Evolutionary conservation across 2,329 filamentous ascomycete genomes (phyloP).

Genomic region (Ceratocystiopsis sp.): DNA sequence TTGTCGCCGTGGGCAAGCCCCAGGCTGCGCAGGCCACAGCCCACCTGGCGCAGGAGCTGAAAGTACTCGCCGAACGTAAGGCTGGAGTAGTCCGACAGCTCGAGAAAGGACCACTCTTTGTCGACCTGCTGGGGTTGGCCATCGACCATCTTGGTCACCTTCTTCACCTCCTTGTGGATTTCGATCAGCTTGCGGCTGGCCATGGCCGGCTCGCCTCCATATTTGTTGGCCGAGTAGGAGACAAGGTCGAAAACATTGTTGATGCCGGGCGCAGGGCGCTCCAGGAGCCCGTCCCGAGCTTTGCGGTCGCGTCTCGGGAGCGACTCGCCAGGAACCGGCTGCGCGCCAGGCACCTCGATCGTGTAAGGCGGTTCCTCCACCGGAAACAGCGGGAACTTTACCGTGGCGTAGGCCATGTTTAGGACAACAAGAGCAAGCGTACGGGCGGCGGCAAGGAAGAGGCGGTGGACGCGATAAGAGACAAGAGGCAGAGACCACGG

Average conservation of each 20-base stretch:
- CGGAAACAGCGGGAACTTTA: conserved; percentile 35
- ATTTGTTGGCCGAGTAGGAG: conserved; percentile 45
- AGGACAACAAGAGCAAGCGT: not conserved
- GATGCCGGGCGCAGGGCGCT: conserved; percentile 50
- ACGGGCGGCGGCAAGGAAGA: not conserved
- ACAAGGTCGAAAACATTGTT: conserved; percentile 68
- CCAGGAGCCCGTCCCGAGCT: conserved; percentile 52
- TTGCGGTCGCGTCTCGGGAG: conserved; percentile 60
- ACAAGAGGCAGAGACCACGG: not conserved
- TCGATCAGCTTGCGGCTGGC: conserved; percentile 59
- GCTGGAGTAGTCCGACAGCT: conserved; percentile 63
- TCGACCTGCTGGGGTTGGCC: conserved; percentile 65
- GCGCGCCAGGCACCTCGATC: conserved; percentile 50
- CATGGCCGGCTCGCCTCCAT: conserved; percentile 46
- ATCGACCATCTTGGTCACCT: conserved; percentile 75
- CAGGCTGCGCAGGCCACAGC: conserved; percentile 56
- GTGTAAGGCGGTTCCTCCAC: conserved; percentile 58
- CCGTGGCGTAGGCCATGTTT: conserved; percentile 10
- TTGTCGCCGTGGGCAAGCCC: conserved; percentile 51
- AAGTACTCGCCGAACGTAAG: conserved; percentile 68
- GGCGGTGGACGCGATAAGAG: not conserved
- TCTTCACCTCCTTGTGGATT: conserved; percentile 71
- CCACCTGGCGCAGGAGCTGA: conserved; percentile 49
- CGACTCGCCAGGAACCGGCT: conserved; percentile 64
- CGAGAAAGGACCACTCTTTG: conserved; percentile 84